Base-by-base conservation (phyloP, 129 eudicot species). In the Artemisia annua region DNA sequence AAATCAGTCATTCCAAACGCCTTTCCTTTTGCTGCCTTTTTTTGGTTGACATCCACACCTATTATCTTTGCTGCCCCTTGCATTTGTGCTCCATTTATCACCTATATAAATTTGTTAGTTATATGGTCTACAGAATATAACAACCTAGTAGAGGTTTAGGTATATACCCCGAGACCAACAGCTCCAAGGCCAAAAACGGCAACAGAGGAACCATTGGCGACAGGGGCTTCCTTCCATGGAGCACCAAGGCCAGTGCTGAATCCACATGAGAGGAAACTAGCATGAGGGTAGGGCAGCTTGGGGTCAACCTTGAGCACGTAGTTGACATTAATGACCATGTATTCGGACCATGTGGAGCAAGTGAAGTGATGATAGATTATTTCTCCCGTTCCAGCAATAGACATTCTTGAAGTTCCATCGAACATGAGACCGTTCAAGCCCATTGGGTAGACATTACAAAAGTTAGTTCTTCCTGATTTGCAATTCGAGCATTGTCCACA, bases 111-210 rank as follows among this genome's bases (percentile, higher is more conserved):
- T 64, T 64, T 17, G 9, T n/a, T 35, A 5, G 9, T 8, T 7
- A 7, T 53, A 20, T 32, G 11, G 26, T 6, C 46, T 10, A 14
- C 16, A 26, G 11, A 64, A 16, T 6, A 39, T 11, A 11, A 30
- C 35, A 39, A 51, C 4, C 3, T 26, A 30, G 1, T 69, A 24
- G 20, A 35, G 48, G 19, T 49, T 17, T 11, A 62, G 17, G 8
- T 63, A 69, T 55, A 53, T 75, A 86, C 88, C 77, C 89, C 92
- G 17, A 87, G 92, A 48, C 92, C 92, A 55, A 87, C 92, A 12
- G 82, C 89, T 3, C 92, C 92, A 61, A 87, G 89, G 44, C 92
- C 92, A 49, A 84, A 77, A 24, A 84, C 87, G 9, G 75, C 92
- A 55, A 87, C 89, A 61, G 87, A 75, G 3, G 92, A 79, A 51